Evolutionary conservation across 1,284 basidiomycete species (phyloP).

Genomic region (Trametes versicolor): DNA sequence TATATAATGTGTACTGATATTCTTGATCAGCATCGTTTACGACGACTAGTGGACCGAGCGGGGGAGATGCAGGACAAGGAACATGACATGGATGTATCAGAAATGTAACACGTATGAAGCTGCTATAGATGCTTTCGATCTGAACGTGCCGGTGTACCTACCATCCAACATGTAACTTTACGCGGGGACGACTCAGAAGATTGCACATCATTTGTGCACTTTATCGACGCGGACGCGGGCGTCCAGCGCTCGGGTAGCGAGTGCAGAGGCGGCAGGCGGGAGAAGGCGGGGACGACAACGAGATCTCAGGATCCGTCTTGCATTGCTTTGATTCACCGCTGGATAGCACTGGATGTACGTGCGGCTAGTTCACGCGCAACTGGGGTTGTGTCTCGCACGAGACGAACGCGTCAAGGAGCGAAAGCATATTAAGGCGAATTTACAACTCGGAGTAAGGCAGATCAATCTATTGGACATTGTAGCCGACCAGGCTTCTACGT

Average conservation of each 20-base stretch:
- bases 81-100: too few species aligned
- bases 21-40: background rate
- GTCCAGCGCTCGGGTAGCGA: too few species aligned
- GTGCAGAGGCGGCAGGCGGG: too few species aligned
- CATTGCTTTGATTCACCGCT: background rate
- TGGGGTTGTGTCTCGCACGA: background rate
- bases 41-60: background rate
- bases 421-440: slow-evolving; percentile 30
- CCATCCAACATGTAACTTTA: too few species aligned
- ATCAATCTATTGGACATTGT: slow-evolving; percentile 71
- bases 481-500: slow-evolving; percentile 85
- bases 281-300: too few species aligned
- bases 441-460: slow-evolving; percentile 18
- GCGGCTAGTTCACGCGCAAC: too few species aligned
- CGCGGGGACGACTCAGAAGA: too few species aligned
- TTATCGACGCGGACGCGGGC: too few species aligned
- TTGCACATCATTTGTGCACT: too few species aligned
- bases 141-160: too few species aligned
- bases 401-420: slow-evolving; percentile 10
- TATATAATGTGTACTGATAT: background rate
- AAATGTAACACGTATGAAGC: too few species aligned
- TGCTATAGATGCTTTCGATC: too few species aligned
- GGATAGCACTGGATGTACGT: background rate
- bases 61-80: background rate
- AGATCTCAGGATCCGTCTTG: background rate